Evolutionary conservation across 148 eudicot genomes (phyloP).

Genomic region (Camellia granthamiana): DNA sequence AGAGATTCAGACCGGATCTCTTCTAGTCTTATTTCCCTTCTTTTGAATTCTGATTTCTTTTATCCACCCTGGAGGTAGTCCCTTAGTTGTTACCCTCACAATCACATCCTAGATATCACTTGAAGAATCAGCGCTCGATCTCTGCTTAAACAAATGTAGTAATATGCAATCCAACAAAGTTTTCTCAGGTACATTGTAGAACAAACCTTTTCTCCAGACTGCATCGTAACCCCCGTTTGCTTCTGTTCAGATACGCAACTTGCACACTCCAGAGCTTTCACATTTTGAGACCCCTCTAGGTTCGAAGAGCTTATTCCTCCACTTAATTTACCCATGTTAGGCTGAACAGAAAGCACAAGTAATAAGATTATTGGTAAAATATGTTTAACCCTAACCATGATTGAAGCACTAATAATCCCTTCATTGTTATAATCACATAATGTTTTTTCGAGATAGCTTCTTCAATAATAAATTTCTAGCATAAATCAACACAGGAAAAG

Average conservation of each 20-base stretch:
- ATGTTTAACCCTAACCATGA: not conserved
- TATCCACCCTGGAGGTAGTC: conserved; percentile 68
- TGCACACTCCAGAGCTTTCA: not conserved
- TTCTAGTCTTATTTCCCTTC: conserved; percentile 31
- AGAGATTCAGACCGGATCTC: conserved; percentile 47
- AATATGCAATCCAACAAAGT: not conserved
- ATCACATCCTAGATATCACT: conserved; percentile 35
- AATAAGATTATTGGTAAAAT: not conserved
- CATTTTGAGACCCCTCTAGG: conserved; percentile 11
- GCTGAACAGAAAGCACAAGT: not conserved
- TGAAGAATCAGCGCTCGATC: conserved; percentile 17
- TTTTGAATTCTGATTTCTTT: conserved; percentile 50
- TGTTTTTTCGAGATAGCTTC: not conserved
- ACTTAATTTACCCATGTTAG: not conserved
- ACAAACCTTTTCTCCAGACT: conserved; percentile 36
- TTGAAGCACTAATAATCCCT: conserved; percentile 8
- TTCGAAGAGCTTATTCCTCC: conserved; percentile 17
- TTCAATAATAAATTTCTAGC: too few relatives aligned
- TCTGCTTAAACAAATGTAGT: too few relatives aligned
- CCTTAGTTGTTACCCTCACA: conserved; percentile 42
- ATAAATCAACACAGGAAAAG: not conserved
- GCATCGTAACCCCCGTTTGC: conserved; percentile 21
- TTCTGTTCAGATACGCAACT: conserved; percentile 23
- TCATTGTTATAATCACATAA: not conserved
- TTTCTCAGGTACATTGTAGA: conserved; percentile 14